A percentile compares a stretch with the other conserved stretches of the same genome.
Evolutionary conservation across 169 alveolate species (phyloP).

Genomic region (Eimeria sp.): DNA sequence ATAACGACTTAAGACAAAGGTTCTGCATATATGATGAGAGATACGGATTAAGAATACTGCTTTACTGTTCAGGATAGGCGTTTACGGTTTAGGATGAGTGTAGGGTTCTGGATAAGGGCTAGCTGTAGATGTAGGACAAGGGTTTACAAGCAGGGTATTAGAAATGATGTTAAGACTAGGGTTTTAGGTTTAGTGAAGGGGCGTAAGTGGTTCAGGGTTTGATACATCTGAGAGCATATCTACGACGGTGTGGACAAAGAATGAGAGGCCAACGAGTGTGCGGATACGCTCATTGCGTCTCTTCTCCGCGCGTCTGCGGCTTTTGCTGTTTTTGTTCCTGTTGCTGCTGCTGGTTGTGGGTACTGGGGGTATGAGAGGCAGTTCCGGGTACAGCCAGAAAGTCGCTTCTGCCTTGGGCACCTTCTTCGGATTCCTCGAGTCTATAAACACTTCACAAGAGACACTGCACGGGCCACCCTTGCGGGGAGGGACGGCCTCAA

Average conservation of each 20-base stretch:
- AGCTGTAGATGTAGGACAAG: too few relatives aligned
- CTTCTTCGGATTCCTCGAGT: neutral
- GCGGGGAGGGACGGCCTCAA: neutral
- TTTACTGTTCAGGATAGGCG: neutral
- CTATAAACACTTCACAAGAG: neutral
- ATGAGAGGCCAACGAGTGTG: neutral
- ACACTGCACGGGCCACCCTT: neutral
- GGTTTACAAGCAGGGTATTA: too few relatives aligned
- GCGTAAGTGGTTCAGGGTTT: neutral
- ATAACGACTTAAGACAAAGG: neutral
- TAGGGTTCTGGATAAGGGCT: neutral
- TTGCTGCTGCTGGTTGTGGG: constrained; percentile 2
- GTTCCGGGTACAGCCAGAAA: neutral
- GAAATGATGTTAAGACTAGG: neutral
- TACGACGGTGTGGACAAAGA: constrained; percentile 7
- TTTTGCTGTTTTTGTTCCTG: neutral
- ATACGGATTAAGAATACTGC: neutral
- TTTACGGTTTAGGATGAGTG: neutral
- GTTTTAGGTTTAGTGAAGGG: neutral
- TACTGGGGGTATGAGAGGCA: neutral
- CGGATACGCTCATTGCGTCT: neutral
- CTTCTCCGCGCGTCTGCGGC: neutral
- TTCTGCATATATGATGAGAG: neutral
- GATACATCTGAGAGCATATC: constrained; percentile 7
- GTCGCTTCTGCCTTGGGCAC: neutral